Percentiles rank a stretch among this genome's conserved stretches.
Conservation (phyloP, 1,139 yeast species). For the Debaryomyces robertsiae region DNA sequence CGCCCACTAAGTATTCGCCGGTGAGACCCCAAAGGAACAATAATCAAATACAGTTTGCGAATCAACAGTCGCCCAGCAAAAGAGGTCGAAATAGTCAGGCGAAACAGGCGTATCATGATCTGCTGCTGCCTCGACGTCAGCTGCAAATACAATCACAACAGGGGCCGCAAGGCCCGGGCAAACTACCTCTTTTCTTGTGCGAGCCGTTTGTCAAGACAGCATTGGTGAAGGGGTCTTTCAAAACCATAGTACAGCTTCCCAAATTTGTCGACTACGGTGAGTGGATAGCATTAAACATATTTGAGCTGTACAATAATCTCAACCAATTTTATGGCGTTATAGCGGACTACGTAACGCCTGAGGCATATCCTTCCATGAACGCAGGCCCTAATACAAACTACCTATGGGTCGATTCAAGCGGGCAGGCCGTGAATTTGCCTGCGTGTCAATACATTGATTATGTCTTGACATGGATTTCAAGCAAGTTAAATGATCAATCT, state of each 20-base stretch:
- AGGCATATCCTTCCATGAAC: constrained; percentile 88
- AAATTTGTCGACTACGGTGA: constrained; percentile 92
- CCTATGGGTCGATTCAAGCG: constrained; percentile 81
- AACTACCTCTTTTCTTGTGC: constrained; percentile 70
- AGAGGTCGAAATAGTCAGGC: constrained; percentile 26
- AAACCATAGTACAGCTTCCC: constrained; percentile 92
- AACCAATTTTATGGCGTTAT: constrained; percentile 88
- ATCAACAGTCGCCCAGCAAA: constrained; percentile 37
- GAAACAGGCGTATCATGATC: constrained; percentile 20
- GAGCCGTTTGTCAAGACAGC: constrained; percentile 96
- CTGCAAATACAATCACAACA: constrained; percentile 15
- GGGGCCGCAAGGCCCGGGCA: constrained; percentile 13
- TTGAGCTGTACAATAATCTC: constrained; percentile 84
- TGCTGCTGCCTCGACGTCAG: constrained; percentile 27
- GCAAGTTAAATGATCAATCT: constrained; percentile 84
- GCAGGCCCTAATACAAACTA: constrained; percentile 94
- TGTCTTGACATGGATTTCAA: constrained; percentile 87
- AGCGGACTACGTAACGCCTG: constrained; percentile 87
- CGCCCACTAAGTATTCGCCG: constrained; percentile 28
- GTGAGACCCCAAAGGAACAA: constrained; percentile 25
- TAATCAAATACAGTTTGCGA: constrained; percentile 26
- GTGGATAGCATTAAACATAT: constrained; percentile 92
- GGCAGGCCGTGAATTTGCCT: constrained; percentile 81
- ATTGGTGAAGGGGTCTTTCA: constrained; percentile 94
- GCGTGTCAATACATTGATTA: constrained; percentile 92